Evolutionary conservation across 2,329 filamentous ascomycete species (phyloP), one percentile per base, ranked within the genome.

Genomic region (Microcyclospora pomicola): DNA sequence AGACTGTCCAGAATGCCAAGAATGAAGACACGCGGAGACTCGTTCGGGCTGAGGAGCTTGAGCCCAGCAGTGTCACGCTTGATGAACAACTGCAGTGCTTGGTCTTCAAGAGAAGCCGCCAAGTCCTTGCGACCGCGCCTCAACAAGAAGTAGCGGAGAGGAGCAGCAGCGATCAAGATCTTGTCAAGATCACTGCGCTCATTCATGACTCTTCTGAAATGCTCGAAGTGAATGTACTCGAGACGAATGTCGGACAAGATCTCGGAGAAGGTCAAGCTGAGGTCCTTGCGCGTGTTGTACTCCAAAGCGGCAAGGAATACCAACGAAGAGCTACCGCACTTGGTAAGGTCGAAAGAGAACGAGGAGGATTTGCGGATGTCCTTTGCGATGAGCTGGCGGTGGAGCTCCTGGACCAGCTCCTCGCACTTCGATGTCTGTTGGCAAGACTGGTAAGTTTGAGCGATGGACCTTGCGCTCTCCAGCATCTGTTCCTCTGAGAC

Each of bases 351-450:
- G 49, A 42, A 61, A 39, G 54, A 58, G 10, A 63, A 52, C 13
- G 59, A 58, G 1, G 38, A 44, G 24, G 34, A 49, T 45, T 19
- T 53, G 36, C 54, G 50, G 36, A 54, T 60, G 30, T 67, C 61
- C 28, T 62, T 60, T 15, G 65, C 63, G 24, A 71, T 61, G n/a
- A 71, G 60, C 42, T 70, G 66, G 36, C 63, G 60, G 41, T 66
- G 68, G 11, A 72, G 50, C 41, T 70, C 64, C 27, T 65, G 56
- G 5, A 71, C 59, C 1, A 72, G 50, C 40, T 66, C 54, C 33
- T 60, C 49, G 29, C 63, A 62, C 39, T 63, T 50, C 38, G 60
- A 42, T 28, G 54, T 50, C 31, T 69, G 53, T 34, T 62, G 59
- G 19, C 60, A 59, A 15, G 62, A 59, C 9, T 63, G 55, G 47